A percentile compares a stretch with the other conserved stretches of the same genome.
phyloP scores from a whole-genome alignment of 768 basidiomycete genomes.

The Psilocybe subaeruginosa region DNA sequence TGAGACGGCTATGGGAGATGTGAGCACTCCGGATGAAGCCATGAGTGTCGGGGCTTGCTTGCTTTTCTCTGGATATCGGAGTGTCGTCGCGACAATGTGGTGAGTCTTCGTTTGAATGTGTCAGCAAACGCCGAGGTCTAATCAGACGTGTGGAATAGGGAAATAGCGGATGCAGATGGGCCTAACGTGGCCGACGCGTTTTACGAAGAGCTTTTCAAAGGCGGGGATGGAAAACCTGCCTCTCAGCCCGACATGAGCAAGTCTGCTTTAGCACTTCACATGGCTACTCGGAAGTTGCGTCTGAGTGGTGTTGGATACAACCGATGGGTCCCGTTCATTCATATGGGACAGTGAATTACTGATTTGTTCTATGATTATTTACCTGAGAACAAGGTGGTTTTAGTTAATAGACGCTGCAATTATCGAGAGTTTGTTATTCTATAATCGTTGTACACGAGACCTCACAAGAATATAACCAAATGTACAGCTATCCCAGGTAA shows the following conservation, averaged over 20 bases:
- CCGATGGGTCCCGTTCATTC: no score
- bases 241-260: neutral
- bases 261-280: conserved; percentile 7
- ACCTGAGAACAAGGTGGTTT: no score
- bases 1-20: conserved; percentile 29
- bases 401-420: no score
- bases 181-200: conserved; percentile 16
- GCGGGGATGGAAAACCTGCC: neutral
- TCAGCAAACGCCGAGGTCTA: conserved; percentile 2
- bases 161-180: conserved; percentile 18
- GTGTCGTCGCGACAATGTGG: conserved; percentile 28
- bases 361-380: no score
- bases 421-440: no score
- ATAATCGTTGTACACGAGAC: no score
- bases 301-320: neutral
- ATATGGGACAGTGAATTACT: no score
- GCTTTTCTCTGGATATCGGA: conserved; percentile 26
- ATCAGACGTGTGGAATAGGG: conserved; percentile 1
- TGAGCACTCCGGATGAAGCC: conserved; percentile 23
- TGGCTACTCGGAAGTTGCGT: neutral
- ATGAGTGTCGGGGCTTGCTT: conserved; percentile 25
- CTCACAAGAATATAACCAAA: no score
- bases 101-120: conserved; percentile 8
- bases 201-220: conserved; percentile 13
- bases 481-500: no score